phyloP scores from a whole-genome alignment of 2,329 filamentous ascomycete genomes.

The Fusarium siculi region DNA sequence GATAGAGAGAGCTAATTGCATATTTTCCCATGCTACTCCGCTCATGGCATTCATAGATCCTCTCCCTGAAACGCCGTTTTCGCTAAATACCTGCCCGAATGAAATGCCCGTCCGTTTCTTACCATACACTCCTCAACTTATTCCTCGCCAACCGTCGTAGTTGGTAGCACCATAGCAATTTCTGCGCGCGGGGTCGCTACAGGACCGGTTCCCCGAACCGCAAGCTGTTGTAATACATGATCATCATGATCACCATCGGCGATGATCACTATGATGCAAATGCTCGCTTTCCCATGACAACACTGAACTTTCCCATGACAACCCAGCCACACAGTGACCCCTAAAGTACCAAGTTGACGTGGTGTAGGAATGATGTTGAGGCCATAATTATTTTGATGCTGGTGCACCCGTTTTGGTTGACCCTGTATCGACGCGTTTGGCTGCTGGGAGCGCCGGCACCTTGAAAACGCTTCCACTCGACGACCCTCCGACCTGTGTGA shows the following conservation, averaged over 20 bases:
- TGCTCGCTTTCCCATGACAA: slow-evolving; percentile 22
- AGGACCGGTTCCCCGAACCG: slow-evolving; percentile 6
- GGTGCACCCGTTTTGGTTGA: slow-evolving; percentile 51
- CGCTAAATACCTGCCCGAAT: slow-evolving; percentile 24
- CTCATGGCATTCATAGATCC: slow-evolving; percentile 10
- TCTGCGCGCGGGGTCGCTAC: not conserved
- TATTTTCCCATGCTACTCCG: slow-evolving; percentile 12
- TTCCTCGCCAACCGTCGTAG: slow-evolving; percentile 3
- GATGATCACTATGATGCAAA: slow-evolving; percentile 36
- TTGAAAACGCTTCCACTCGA: slow-evolving; percentile 77
- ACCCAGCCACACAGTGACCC: not conserved
- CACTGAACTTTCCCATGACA: slow-evolving; percentile 29
- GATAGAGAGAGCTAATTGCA: slow-evolving; percentile 13
- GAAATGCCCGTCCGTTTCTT: not conserved
- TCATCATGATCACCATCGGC: slow-evolving; percentile 4
- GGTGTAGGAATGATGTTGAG: not conserved
- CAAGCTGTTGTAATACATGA: slow-evolving; percentile 8
- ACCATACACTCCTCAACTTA: not conserved
- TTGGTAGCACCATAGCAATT: not conserved
- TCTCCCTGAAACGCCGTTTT: slow-evolving; percentile 38
- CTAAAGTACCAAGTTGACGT: not conserved
- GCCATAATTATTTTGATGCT: slow-evolving; percentile 34
- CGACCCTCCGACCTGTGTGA: slow-evolving; percentile 79
- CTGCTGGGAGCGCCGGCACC: slow-evolving; percentile 77
- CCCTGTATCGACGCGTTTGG: slow-evolving; percentile 71